Evolutionary conservation across 1,139 yeast species (phyloP).

Genomic region (Scheffersomyces cryptocercus): DNA sequence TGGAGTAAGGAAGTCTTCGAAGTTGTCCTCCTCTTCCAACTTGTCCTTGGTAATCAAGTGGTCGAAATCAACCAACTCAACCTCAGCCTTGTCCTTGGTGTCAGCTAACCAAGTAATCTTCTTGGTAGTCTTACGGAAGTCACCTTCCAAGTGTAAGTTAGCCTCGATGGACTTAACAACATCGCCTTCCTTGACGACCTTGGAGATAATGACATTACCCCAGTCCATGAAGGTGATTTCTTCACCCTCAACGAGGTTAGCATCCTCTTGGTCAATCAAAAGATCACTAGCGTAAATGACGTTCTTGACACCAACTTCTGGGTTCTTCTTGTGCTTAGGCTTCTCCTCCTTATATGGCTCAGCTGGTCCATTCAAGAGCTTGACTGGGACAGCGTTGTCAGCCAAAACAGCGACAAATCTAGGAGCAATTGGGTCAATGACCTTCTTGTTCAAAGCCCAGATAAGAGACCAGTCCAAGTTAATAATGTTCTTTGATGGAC

Average conservation of each 20-base stretch:
- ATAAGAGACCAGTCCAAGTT: slow-evolving; percentile 95
- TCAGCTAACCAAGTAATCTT: slow-evolving; percentile 95
- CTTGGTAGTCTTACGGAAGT: slow-evolving; percentile 94
- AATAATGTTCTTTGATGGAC: slow-evolving; percentile 94
- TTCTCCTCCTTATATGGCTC: slow-evolving; percentile 64
- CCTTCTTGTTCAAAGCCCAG: slow-evolving; percentile 96
- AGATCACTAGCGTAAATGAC: slow-evolving; percentile 66
- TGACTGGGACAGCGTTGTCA: slow-evolving; percentile 63
- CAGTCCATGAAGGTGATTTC: slow-evolving; percentile 98
- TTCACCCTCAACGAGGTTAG: slow-evolving; percentile 70
- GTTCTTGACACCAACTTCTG: slow-evolving; percentile 83
- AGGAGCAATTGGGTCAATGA: slow-evolving; percentile 95
- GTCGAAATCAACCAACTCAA: slow-evolving; percentile 88
- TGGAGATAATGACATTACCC: slow-evolving; percentile 90
- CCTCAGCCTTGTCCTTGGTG: slow-evolving; percentile 66
- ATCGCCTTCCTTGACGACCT: slow-evolving; percentile 57
- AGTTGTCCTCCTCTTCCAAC: slow-evolving; percentile 91
- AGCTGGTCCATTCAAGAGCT: slow-evolving; percentile 70
- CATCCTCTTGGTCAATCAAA: slow-evolving; percentile 89
- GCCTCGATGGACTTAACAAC: slow-evolving; percentile 68
- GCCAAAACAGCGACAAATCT: slow-evolving; percentile 81
- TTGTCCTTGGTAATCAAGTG: slow-evolving; percentile 95
- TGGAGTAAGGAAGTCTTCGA: slow-evolving; percentile 90
- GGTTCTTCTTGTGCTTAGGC: slow-evolving; percentile 95
- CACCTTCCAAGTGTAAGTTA: slow-evolving; percentile 89